A percentile compares a stretch with the other conserved stretches of the same genome.
These are phyloP conservation scores for Penicillium pancosmium DNA, from an alignment of 495 filamentous ascomycete genomes.

Conservation along the genomic window DNA sequence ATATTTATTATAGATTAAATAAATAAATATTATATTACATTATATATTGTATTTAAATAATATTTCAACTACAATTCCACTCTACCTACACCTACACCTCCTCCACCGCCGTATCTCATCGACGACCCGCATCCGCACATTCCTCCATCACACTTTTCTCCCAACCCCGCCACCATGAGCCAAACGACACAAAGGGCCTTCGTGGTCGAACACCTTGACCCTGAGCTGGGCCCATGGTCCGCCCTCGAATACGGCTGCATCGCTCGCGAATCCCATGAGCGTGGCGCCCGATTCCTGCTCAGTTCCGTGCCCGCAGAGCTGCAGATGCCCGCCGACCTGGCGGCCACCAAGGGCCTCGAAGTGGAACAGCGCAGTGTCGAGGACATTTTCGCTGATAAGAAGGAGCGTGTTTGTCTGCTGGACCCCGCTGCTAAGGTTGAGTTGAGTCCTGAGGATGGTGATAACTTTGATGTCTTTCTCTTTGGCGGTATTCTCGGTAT, in stretches of 20 bases:
- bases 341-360: conserved; percentile 58
- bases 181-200: conserved; percentile 54
- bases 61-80: neutral
- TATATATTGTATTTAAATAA: too few relatives aligned
- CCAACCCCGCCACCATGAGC: conserved; percentile 29
- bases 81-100: neutral
- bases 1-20: too few relatives aligned
- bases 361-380: conserved; percentile 77
- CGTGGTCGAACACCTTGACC: conserved; percentile 91
- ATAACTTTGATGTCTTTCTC: conserved; percentile 83
- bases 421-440: conserved; percentile 83
- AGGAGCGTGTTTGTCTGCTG: conserved; percentile 78
- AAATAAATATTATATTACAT: too few relatives aligned
- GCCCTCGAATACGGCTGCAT: conserved; percentile 87
- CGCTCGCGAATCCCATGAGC: conserved; percentile 71
- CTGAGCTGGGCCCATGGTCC: conserved; percentile 93
- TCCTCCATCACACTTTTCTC: conserved; percentile 9
- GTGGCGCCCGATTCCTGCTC: conserved; percentile 73
- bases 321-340: conserved; percentile 65
- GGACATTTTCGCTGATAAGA: conserved; percentile 67
- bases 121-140: conserved; percentile 17
- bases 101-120: neutral
- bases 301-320: conserved; percentile 76
- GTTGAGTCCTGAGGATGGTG: conserved; percentile 78
- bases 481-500: conserved; percentile 95